A percentile compares a stretch with the other conserved stretches of the same genome.
Conservation (phyloP, 495 filamentous ascomycete species). For the Cercophora sp. region DNA sequence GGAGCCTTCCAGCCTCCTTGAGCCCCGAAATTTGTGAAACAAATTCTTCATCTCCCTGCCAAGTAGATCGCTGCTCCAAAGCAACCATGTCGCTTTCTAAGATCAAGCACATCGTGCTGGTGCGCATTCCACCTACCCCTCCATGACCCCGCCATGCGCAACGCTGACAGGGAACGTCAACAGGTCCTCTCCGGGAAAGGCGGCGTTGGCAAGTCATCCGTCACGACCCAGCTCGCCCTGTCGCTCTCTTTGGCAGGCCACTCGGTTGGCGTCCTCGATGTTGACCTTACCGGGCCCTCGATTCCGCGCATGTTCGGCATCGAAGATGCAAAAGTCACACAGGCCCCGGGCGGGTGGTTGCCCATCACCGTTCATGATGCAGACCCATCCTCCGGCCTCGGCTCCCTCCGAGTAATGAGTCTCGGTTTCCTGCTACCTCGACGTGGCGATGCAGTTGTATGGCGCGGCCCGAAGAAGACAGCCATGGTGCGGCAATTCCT, state of each 20-base stretch:
- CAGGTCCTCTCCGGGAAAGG: constrained; percentile 94
- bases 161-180: background rate
- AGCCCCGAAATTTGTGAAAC: background rate
- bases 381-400: constrained; percentile 44
- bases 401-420: constrained; percentile 83
- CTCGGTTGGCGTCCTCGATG: constrained; percentile 90
- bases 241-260: constrained; percentile 78
- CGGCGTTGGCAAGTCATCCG: constrained; percentile 94
- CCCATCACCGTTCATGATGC: constrained; percentile 75
- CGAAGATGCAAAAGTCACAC: constrained; percentile 83
- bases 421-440: constrained; percentile 83
- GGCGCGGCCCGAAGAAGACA: constrained; percentile 97
- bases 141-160: constrained; percentile 7
- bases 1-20: too few relatives aligned
- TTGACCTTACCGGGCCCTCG: constrained; percentile 93
- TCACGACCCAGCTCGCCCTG: constrained; percentile 91
- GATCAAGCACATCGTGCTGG: constrained; percentile 59
- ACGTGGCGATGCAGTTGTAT: constrained; percentile 87
- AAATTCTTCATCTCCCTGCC: too few relatives aligned
- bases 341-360: constrained; percentile 83
- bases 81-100: constrained; percentile 53
- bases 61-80: too few relatives aligned
- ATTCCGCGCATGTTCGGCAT: constrained; percentile 92
- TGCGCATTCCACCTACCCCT: constrained; percentile 25
- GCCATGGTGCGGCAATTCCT: constrained; percentile 98